phyloP scores from a whole-genome alignment of 2,329 filamentous ascomycete genomes.

The Venturia asperata region DNA sequence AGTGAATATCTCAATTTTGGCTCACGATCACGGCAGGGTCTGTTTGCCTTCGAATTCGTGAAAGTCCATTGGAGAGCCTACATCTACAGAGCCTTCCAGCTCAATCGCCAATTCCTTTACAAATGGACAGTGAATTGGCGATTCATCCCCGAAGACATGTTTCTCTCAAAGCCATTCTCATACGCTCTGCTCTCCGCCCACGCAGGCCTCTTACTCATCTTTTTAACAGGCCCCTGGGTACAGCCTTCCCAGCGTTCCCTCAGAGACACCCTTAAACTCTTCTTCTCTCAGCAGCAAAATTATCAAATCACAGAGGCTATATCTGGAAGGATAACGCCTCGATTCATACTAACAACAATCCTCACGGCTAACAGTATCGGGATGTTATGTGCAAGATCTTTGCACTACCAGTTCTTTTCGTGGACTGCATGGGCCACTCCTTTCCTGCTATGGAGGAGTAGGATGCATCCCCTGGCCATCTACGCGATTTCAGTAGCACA shows the following conservation, averaged over 20 bases:
- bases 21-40: constrained; percentile 33
- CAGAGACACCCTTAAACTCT: constrained; percentile 46
- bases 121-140: constrained; percentile 99
- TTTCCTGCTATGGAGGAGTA: constrained; percentile 75
- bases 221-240: constrained; percentile 64
- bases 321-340: constrained; percentile 53
- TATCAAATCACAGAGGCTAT: constrained; percentile 31
- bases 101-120: constrained; percentile 85
- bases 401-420: constrained; percentile 94
- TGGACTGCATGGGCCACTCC: constrained; percentile 87
- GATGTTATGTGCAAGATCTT: constrained; percentile 74
- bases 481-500: constrained; percentile 67
- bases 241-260: constrained; percentile 57
- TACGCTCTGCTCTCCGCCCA: constrained; percentile 60
- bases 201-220: constrained; percentile 56
- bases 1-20: not conserved
- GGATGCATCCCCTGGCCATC: constrained; percentile 59
- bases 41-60: constrained; percentile 62
- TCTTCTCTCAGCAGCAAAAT: constrained; percentile 28
- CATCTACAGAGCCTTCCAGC: constrained; percentile 75
- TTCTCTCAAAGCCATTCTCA: constrained; percentile 66
- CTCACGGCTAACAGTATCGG: constrained; percentile 72
- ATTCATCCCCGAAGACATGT: constrained; percentile 77
- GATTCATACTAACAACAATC: constrained; percentile 69
- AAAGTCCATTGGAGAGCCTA: constrained; percentile 61